These are phyloP conservation scores for Euphrasia arctica DNA, from an alignment of 305 asterid genomes.

Conservation along the genomic window DNA sequence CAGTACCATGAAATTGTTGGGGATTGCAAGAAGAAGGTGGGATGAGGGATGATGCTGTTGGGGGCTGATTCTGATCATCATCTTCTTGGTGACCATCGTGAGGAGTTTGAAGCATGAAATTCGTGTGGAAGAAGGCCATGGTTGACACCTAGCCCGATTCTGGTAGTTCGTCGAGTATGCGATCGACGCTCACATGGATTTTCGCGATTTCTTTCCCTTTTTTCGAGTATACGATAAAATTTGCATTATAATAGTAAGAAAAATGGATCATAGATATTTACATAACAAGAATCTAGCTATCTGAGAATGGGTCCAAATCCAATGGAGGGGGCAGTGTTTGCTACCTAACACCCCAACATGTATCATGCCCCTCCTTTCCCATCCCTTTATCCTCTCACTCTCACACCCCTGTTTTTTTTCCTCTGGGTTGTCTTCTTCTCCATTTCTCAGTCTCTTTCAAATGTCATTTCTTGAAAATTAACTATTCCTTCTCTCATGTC, in stretches of 20 bases:
- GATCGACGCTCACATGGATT: too few species aligned
- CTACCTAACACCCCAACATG: constrained; percentile 74
- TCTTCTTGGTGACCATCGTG: not conserved
- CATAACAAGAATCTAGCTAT: constrained; percentile 38
- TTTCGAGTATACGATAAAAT: too few species aligned
- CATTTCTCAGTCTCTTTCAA: not conserved
- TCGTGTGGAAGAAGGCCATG: constrained; percentile 50
- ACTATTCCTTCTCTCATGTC: not conserved
- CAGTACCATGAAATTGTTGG: constrained; percentile 48
- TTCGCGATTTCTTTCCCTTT: too few species aligned
- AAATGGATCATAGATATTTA: too few species aligned
- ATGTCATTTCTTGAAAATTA: not conserved
- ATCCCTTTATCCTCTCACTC: constrained; percentile 31
- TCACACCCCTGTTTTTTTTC: not conserved
- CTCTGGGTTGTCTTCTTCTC: not conserved
- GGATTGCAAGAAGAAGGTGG: constrained; percentile 33
- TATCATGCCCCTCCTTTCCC: constrained; percentile 57
- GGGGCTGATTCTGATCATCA: constrained; percentile 34
- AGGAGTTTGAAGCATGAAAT: constrained; percentile 51
- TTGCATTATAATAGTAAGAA: too few species aligned
- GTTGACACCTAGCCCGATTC: constrained; percentile 18
- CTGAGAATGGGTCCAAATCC: constrained; percentile 43
- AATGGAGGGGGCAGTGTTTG: constrained; percentile 50
- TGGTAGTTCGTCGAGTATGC: too few species aligned
- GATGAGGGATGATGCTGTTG: constrained; percentile 29